Evolutionary conservation across 73 alveolate genomes (phyloP), one percentile per base, ranked within the genome.

Genomic region (Paramecium octaurelia): DNA sequence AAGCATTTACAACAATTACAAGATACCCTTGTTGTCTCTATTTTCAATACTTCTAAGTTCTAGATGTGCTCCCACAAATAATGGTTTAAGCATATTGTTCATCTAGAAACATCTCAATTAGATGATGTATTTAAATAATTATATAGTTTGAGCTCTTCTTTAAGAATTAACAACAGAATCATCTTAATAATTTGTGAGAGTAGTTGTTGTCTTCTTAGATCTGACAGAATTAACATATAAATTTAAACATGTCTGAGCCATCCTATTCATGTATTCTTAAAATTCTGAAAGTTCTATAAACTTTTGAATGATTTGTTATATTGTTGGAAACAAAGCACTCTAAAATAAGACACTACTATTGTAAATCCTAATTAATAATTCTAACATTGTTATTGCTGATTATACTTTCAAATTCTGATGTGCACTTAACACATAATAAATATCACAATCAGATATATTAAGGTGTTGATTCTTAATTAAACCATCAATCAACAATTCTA

Each of bases 381-480:
- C 88, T 75, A 75, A 75, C 46, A 75, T 75, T 18, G 38, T n/a
- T 10, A 75, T 75, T n/a, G 88, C 88, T 75, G 88, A 75, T 12
- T 35, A 42, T 75, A 75, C 35, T 75, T 75, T 75, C 35, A 75
- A 20, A 75, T 75, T 75, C 59, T 75, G 21, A 75, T 75, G 88
- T 29, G 88, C 58, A 42, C 88, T 75, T 4, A 75, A 11, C 0
- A 75, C 59, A 38, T 75, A 75, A 75, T 75, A 75, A 38, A 75
- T 75, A n/a, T 75, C 88, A 12, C 68, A 35, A 35, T 75, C 88
- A 4, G 88, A 12, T 6, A 75, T 38, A 42, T 75, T 75, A 9
- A 18, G 18, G n/a, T 29, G 35, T 8, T 75, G 21, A 75, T 38
- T 38, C 29, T 36, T 75, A 10, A 75, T 75, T 42, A 75, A 75